These are phyloP conservation scores for Ustilago curta DNA, from an alignment of 1,284 basidiomycete genomes.

Conservation along the genomic window DNA sequence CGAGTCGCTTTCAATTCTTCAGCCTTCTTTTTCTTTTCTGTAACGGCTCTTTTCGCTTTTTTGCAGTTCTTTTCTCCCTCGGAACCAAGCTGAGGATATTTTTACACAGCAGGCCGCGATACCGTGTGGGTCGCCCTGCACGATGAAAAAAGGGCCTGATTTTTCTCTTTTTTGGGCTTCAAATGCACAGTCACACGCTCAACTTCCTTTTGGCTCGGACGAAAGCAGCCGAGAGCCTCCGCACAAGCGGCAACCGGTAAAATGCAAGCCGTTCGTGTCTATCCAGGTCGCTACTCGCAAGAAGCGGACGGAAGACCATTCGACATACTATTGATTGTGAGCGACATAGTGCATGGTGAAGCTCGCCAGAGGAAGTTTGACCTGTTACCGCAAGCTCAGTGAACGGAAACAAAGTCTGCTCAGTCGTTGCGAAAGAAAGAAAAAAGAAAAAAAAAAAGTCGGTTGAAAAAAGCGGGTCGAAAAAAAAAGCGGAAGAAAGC, in stretches of 20 bases:
- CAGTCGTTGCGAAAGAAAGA: neutral
- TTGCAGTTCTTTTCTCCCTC: constrained; percentile 1
- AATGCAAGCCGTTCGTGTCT: neutral
- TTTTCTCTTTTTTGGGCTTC: neutral
- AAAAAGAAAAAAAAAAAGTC: neutral
- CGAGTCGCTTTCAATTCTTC: constrained; percentile 24
- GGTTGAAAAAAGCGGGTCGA: neutral
- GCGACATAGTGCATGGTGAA: too few relatives aligned
- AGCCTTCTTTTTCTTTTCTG: constrained; percentile 12
- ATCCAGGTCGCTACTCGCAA: neutral
- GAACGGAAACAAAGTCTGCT: too few relatives aligned
- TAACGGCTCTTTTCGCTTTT: constrained; percentile 9
- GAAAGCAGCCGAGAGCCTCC: constrained; percentile 22
- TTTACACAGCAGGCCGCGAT: neutral
- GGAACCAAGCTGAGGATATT: neutral
- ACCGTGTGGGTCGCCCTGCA: too few relatives aligned
- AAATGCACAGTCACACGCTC: neutral
- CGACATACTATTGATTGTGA: too few relatives aligned
- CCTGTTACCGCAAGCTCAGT: too few relatives aligned
- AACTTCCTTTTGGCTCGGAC: constrained; percentile 16
- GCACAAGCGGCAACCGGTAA: neutral
- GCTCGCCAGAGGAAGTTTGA: too few relatives aligned
- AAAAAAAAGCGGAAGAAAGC: neutral
- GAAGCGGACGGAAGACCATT: neutral
- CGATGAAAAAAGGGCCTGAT: neutral